Evolutionary conservation across 176 grass and related monocot genomes (phyloP), one percentile per base, ranked within the genome.

Genomic region (Oryza nivara): DNA sequence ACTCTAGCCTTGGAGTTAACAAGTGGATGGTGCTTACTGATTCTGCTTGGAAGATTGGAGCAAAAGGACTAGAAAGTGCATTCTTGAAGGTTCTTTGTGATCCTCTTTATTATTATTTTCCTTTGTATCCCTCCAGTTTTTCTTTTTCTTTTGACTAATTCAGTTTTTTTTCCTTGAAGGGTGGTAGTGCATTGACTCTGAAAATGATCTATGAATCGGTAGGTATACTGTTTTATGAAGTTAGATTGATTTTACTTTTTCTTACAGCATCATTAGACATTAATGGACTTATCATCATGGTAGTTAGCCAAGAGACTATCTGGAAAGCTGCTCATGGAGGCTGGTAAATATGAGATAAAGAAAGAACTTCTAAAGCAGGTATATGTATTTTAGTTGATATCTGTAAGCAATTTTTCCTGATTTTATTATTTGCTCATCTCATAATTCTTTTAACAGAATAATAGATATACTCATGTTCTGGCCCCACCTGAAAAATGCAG

Each of bases 361-460:
- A 95, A 95, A 90, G 89, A 98, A 81, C 81, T 98, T 74, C 32
- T 98, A 74, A 98, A 94, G 85, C 87, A 86, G 93, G 96, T 98
- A 92, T 48, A 69, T 41, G 44, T 65, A 48, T 74, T 78, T 74
- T 35, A 63, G 65, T 41, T 20, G 11, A 63, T 38, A 1, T 35
- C 36, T 26, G 14, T 63, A 7, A 4, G 70, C 13, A 38, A 15
- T 3, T 71, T 22, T 35, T 85, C 34, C 28, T 92, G 26, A 43
- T 63, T 46, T 67, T 6, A 58, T 75, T 51, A 3, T 25, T 10
- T 22, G 77, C 22, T 79, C 61, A 65, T 74, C 9, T 74, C 4
- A 13, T 17, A 63, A 65, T 76, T n/a, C 5, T 49, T 70, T 80
- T 45, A 68, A 72, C 44, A 22, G 67, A 6, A 12, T 16, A 78